A percentile compares a stretch with the other conserved stretches of the same genome.
Evolutionary conservation across 2,329 filamentous ascomycete species (phyloP).

Genomic region (Stachybotrys elegans): DNA sequence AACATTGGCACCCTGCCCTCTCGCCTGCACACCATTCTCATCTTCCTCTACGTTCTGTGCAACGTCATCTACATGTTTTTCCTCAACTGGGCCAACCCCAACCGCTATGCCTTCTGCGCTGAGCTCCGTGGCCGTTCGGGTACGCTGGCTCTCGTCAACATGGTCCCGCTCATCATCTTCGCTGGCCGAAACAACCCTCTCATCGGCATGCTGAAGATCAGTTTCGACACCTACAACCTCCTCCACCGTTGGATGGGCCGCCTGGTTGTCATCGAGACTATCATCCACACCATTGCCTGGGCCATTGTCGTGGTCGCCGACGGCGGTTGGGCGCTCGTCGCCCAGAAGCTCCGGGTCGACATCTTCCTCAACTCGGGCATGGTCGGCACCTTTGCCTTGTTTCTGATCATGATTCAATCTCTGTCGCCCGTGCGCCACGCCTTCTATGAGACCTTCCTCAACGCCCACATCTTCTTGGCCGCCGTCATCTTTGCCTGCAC

Average conservation of each 20-base stretch:
- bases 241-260: slow-evolving; percentile 70
- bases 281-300: slow-evolving; percentile 71
- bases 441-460: slow-evolving; percentile 96
- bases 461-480: slow-evolving; percentile 74
- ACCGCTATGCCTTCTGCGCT: slow-evolving; percentile 63
- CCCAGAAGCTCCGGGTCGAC: slow-evolving; percentile 47
- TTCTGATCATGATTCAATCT: slow-evolving; percentile 63
- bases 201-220: slow-evolving; percentile 75
- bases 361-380: slow-evolving; percentile 63
- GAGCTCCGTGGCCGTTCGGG: slow-evolving; percentile 84
- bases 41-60: slow-evolving; percentile 52
- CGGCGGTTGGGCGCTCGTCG: slow-evolving; percentile 56
- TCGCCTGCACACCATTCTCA: slow-evolving; percentile 54
- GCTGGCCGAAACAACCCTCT: slow-evolving; percentile 91
- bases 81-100: slow-evolving; percentile 53
- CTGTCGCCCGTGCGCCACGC: slow-evolving; percentile 81
- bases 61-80: slow-evolving; percentile 60
- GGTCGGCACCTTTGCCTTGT: slow-evolving; percentile 55
- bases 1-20: slow-evolving; percentile 61
- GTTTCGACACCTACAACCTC: slow-evolving; percentile 92
- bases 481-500: slow-evolving; percentile 63
- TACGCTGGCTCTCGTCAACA: slow-evolving; percentile 78
- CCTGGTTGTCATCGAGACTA: slow-evolving; percentile 61
- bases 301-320: slow-evolving; percentile 64
- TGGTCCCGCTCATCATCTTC: slow-evolving; percentile 85